A percentile compares a stretch with the other conserved stretches of the same genome.
phyloP scores from a whole-genome alignment of 345 rosid genomes.

The Rhodamnia rubescens region DNA sequence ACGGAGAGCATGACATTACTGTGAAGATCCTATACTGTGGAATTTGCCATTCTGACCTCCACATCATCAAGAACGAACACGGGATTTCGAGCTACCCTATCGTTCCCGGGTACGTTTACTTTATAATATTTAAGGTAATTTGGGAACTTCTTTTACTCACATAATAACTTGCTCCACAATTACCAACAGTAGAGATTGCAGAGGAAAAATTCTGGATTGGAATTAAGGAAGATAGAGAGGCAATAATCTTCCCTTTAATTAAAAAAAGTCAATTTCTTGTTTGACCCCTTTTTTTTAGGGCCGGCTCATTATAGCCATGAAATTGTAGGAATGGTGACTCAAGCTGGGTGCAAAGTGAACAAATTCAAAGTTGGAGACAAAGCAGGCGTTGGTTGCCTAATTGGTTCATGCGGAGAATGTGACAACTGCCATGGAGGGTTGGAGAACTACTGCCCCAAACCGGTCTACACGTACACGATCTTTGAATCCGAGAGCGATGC shows the following conservation, averaged over 20 bases:
- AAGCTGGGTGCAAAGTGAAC: constrained; percentile 3
- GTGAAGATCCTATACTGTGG: neutral
- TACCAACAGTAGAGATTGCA: neutral
- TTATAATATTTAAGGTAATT: neutral
- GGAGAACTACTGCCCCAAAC: constrained; percentile 8
- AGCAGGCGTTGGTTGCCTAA: constrained; percentile 4
- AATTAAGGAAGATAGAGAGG: neutral
- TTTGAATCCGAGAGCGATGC: neutral
- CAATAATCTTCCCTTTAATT: neutral
- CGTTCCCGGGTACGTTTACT: neutral
- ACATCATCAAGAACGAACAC: neutral
- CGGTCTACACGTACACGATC: neutral
- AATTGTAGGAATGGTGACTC: constrained; percentile 9
- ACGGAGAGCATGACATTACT: neutral
- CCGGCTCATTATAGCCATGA: neutral
- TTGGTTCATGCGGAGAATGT: constrained; percentile 7
- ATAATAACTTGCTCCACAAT: neutral
- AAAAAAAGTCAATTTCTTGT: neutral
- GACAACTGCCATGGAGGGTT: neutral
- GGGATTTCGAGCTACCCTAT: constrained; percentile 2
- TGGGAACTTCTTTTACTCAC: neutral
- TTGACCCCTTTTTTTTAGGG: neutral
- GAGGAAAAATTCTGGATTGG: neutral
- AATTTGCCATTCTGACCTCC: neutral
- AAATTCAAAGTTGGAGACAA: constrained; percentile 10